Percentiles rank a stretch among this genome's conserved stretches.
Conservation (phyloP, 2,329 filamentous ascomycete species). For the Cryphonectria carpinicola region DNA sequence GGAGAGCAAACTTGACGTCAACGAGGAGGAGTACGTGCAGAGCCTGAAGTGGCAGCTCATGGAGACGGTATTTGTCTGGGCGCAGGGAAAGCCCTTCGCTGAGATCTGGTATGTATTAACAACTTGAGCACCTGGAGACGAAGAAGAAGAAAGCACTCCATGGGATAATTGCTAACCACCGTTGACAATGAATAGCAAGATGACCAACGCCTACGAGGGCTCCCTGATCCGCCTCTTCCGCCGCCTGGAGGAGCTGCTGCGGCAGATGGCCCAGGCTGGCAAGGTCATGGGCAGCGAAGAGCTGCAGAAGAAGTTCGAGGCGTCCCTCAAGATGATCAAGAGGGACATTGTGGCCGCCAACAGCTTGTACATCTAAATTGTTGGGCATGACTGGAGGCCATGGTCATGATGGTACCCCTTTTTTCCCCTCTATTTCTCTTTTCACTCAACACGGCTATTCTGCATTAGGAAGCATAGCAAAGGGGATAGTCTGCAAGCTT, state of each 20-base stretch:
- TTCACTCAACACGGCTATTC: not conserved
- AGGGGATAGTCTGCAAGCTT: not conserved
- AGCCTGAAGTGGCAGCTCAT: constrained; percentile 94
- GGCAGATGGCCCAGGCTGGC: constrained; percentile 92
- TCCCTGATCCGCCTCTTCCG: constrained; percentile 96
- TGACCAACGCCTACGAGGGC: constrained; percentile 98
- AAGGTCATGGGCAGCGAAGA: constrained; percentile 99
- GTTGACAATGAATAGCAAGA: constrained; percentile 68
- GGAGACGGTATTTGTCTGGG: constrained; percentile 94
- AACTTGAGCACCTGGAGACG: not conserved
- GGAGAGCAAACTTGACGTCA: constrained; percentile 91
- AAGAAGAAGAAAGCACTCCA: not conserved
- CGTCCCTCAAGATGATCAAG: constrained; percentile 80
- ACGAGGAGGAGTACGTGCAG: constrained; percentile 90
- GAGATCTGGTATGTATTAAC: constrained; percentile 81
- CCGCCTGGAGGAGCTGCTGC: constrained; percentile 87
- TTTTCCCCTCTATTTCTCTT: not conserved
- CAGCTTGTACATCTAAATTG: constrained; percentile 81
- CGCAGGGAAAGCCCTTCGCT: constrained; percentile 84
- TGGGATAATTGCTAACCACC: constrained; percentile 17
- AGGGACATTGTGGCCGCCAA: constrained; percentile 95
- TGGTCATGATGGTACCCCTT: not conserved
- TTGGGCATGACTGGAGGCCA: not conserved
- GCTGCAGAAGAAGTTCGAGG: constrained; percentile 88
- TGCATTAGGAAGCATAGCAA: not conserved